Percentiles rank a stretch among this genome's conserved stretches.
Conservation (phyloP, 2,329 filamentous ascomycete genomes). For the Mariannaea sp. region DNA sequence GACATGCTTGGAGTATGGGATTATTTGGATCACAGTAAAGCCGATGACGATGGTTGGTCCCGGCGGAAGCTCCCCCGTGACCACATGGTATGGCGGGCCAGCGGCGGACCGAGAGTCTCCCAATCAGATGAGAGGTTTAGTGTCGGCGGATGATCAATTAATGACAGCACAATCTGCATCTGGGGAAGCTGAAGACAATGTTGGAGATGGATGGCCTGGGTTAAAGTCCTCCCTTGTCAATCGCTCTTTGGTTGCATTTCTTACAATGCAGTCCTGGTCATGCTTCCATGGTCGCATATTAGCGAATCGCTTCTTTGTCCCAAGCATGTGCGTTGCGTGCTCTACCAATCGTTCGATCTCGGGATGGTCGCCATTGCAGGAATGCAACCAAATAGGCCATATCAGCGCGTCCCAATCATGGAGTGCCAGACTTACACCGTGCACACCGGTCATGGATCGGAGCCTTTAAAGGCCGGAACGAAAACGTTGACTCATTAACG, state of each 20-base stretch:
- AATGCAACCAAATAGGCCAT: conserved; percentile 8
- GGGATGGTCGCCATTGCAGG: conserved; percentile 23
- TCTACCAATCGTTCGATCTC: conserved; percentile 33
- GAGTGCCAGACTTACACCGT: conserved; percentile 19
- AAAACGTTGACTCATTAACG: neutral
- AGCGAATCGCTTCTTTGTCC: conserved; percentile 15
- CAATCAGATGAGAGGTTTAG: conserved; percentile 21
- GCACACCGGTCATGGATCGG: conserved; percentile 20
- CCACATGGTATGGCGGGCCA: conserved; percentile 16
- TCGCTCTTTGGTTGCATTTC: conserved; percentile 22
- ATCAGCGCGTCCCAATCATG: conserved; percentile 24
- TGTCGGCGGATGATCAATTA: conserved; percentile 14
- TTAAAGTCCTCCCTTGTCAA: conserved; percentile 10
- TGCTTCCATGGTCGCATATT: conserved; percentile 25
- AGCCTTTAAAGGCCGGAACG: neutral
- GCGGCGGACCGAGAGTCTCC: conserved; percentile 18
- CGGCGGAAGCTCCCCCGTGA: conserved; percentile 23
- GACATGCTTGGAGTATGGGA: conserved; percentile 7
- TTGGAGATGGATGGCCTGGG: conserved; percentile 19
- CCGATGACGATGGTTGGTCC: conserved; percentile 17
- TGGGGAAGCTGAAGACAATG: conserved; percentile 16
- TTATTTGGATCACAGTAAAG: conserved; percentile 22
- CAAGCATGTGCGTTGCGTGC: conserved; percentile 13
- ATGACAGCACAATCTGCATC: conserved; percentile 36
- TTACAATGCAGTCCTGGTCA: conserved; percentile 27